Evolutionary conservation across 2,329 filamentous ascomycete genomes (phyloP).

Genomic region (Stromatinia cepivora): DNA sequence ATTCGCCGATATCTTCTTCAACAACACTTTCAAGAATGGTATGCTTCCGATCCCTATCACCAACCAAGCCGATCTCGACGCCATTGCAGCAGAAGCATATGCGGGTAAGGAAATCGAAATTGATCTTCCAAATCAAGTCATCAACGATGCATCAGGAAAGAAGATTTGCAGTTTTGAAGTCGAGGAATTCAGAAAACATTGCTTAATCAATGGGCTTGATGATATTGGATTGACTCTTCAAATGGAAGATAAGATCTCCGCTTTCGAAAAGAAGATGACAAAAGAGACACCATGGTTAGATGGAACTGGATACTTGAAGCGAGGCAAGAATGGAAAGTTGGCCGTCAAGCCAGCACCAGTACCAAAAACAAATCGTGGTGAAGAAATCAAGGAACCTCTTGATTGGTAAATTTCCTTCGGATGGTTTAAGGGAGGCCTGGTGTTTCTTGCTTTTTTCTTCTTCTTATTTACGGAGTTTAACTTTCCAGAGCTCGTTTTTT

Average conservation of each 20-base stretch:
- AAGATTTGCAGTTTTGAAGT: slow-evolving; percentile 79
- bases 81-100: slow-evolving; percentile 57
- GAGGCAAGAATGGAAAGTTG: slow-evolving; percentile 55
- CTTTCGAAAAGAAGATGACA: slow-evolving; percentile 64
- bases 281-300: slow-evolving; percentile 79
- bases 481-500: background rate
- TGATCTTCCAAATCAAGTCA: slow-evolving; percentile 78
- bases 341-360: slow-evolving; percentile 64
- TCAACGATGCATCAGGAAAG: slow-evolving; percentile 73
- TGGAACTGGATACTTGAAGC: slow-evolving; percentile 74
- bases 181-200: slow-evolving; percentile 91
- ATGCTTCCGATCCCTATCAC: slow-evolving; percentile 85
- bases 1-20: slow-evolving; percentile 96
- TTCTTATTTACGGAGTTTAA: slow-evolving; percentile 1
- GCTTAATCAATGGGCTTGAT: slow-evolving; percentile 86
- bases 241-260: slow-evolving; percentile 80
- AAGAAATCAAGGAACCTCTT: slow-evolving; percentile 78
- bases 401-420: slow-evolving; percentile 63
- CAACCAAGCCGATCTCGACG: slow-evolving; percentile 23
- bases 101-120: slow-evolving; percentile 83
- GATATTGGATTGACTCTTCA: slow-evolving; percentile 93
- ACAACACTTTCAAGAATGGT: slow-evolving; percentile 99
- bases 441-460: background rate
- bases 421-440: background rate
- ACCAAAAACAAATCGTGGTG: slow-evolving; percentile 81